Conservation (phyloP, 1,284 basidiomycete genomes). For the Mycena sp. region DNA sequence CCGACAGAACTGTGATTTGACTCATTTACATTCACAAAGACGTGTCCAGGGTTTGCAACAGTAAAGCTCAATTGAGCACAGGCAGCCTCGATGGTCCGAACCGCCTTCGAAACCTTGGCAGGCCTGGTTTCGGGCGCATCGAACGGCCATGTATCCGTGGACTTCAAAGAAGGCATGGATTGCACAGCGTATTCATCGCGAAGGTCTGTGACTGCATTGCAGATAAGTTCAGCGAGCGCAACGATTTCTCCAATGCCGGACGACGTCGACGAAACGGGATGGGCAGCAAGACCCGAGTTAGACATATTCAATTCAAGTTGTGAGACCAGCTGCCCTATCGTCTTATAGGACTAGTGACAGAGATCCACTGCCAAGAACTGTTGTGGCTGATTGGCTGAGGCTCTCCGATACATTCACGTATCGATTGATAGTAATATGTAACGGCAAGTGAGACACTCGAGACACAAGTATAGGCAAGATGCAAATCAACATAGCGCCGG, state of each 20-base stretch:
- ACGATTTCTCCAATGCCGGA: conserved; percentile 8
- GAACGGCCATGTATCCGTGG: conserved; percentile 29
- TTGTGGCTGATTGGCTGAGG: too few species aligned
- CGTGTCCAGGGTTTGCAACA: conserved; percentile 29
- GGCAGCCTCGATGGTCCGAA: conserved; percentile 32
- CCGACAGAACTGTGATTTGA: background rate
- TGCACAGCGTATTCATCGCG: conserved; percentile 27
- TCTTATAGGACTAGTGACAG: too few species aligned
- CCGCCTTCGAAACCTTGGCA: conserved; percentile 16
- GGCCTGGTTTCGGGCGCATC: conserved; percentile 22
- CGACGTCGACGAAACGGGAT: too few species aligned
- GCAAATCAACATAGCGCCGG: too few species aligned
- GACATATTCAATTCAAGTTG: too few species aligned
- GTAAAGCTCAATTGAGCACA: conserved; percentile 30
- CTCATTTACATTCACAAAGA: conserved; percentile 34
- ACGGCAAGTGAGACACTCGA: too few species aligned
- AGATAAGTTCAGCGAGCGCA: conserved; percentile 26
- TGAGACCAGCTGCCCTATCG: too few species aligned
- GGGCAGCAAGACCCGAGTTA: too few species aligned
- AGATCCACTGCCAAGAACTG: too few species aligned
- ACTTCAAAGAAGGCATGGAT: conserved; percentile 27
- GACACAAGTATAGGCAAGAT: too few species aligned
- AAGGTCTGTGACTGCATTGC: conserved; percentile 25
- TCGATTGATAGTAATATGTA: too few species aligned
- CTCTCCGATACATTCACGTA: too few species aligned